Conservation (phyloP, 495 filamentous ascomycete species). For the Aspergillus taichungensis region DNA sequence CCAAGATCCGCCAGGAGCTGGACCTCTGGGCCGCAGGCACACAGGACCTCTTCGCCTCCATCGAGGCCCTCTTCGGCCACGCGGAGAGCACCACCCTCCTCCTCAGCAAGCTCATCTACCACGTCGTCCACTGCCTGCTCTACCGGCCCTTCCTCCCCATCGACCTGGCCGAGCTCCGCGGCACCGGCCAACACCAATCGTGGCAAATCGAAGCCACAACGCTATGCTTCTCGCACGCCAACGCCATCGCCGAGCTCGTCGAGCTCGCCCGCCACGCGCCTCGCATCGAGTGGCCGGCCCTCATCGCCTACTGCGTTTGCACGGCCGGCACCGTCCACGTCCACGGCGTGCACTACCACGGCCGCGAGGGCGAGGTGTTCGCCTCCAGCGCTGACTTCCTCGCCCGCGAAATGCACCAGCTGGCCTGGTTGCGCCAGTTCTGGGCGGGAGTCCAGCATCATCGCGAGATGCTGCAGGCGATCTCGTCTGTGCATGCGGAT, state of each 20-base stretch:
- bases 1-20: constrained; percentile 75
- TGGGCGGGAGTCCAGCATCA: constrained; percentile 78
- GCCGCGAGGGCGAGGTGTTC: constrained; percentile 55
- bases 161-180: constrained; percentile 67
- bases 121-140: constrained; percentile 74
- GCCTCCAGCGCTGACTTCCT: constrained; percentile 60
- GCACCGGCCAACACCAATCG: constrained; percentile 73
- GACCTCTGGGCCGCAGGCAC: constrained; percentile 78
- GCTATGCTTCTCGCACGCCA: constrained; percentile 78
- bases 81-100: constrained; percentile 68
- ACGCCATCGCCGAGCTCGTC: constrained; percentile 75
- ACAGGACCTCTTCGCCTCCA: constrained; percentile 66
- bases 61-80: constrained; percentile 66
- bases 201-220: constrained; percentile 88
- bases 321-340: constrained; percentile 80
- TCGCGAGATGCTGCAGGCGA: constrained; percentile 62
- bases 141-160: constrained; percentile 81
- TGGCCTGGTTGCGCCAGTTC: constrained; percentile 58
- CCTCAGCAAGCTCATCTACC: constrained; percentile 75
- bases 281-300: constrained; percentile 71
- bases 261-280: constrained; percentile 58
- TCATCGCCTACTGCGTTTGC: constrained; percentile 73
- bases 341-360: constrained; percentile 72
- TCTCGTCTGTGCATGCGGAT: constrained; percentile 64
- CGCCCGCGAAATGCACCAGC: constrained; percentile 66